A percentile compares a stretch with the other conserved stretches of the same genome.
These are phyloP conservation scores for Hyaloperonospora brassicae DNA, from an alignment of 352 stramenopile species.

Conservation along the genomic window DNA sequence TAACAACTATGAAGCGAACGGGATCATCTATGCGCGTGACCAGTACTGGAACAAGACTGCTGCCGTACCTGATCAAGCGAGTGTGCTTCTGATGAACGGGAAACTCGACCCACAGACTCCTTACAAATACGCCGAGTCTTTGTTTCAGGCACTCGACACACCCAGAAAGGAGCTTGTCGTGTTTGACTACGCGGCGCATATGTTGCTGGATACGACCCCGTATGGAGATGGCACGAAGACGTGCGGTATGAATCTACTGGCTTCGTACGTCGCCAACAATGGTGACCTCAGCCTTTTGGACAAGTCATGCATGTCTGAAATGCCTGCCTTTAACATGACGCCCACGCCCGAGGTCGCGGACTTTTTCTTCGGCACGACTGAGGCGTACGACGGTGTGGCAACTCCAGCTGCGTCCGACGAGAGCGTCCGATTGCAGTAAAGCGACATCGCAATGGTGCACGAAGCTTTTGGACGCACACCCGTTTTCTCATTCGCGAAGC, in stretches of 20 bases:
- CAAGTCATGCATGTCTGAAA: slow-evolving; percentile 14
- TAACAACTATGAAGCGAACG: slow-evolving; percentile 8
- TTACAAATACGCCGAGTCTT: slow-evolving; percentile 40
- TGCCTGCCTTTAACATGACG: slow-evolving; percentile 28
- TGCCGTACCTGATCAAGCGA: slow-evolving; percentile 28
- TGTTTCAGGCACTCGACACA: slow-evolving; percentile 26
- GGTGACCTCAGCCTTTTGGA: slow-evolving; percentile 34
- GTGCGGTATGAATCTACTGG: slow-evolving; percentile 40
- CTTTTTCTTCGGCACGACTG: slow-evolving; percentile 29
- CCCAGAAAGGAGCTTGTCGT: slow-evolving; percentile 35
- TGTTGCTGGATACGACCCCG: neutral
- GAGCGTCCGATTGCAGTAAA: too few species aligned
- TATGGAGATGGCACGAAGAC: slow-evolving; percentile 9
- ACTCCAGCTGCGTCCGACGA: too few species aligned
- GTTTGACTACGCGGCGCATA: slow-evolving; percentile 37
- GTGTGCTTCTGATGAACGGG: slow-evolving; percentile 41
- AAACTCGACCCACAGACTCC: slow-evolving; percentile 46
- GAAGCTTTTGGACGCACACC: too few species aligned
- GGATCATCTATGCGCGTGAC: slow-evolving; percentile 37
- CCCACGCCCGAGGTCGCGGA: slow-evolving; percentile 13
- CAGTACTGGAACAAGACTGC: slow-evolving; percentile 43
- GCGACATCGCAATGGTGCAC: too few species aligned
- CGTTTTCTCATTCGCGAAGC: too few species aligned
- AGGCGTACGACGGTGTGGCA: slow-evolving; percentile 36
- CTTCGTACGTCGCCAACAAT: slow-evolving; percentile 29